Evolutionary conservation across 306 rosid genomes (phyloP).

Genomic region (Prinsepia uniflora): DNA sequence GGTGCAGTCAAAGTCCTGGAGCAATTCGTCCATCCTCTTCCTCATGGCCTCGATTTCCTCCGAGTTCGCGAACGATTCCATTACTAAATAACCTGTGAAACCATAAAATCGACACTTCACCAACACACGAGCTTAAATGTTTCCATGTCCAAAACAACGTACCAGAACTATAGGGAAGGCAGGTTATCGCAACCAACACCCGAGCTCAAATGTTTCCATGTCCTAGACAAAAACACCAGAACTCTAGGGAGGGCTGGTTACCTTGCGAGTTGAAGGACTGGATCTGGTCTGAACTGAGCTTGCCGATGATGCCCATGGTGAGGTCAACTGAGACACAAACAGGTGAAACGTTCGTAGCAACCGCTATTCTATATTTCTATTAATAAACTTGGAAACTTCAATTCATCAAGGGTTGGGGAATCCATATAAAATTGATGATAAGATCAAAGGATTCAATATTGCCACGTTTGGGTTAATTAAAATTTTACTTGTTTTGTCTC

Average conservation of each 20-base stretch:
- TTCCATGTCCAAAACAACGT: not conserved
- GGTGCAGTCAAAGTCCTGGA: slow-evolving; percentile 64
- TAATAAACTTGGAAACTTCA: not conserved
- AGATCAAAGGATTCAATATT: too few relatives aligned
- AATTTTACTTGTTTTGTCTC: not conserved
- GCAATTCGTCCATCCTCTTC: slow-evolving; percentile 71
- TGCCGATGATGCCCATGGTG: slow-evolving; percentile 45
- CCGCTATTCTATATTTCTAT: too few relatives aligned
- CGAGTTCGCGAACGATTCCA: slow-evolving; percentile 61
- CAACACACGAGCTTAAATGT: not conserved
- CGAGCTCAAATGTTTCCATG: not conserved
- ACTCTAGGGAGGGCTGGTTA: slow-evolving; percentile 2
- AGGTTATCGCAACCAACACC: not conserved
- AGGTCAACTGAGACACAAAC: not conserved
- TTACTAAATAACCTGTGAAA: slow-evolving; percentile 62
- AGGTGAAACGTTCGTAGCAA: slow-evolving; percentile 5
- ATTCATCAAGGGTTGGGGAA: not conserved
- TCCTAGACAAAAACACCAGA: not conserved
- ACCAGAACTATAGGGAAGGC: too few relatives aligned
- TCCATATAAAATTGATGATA: too few relatives aligned
- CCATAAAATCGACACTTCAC: not conserved
- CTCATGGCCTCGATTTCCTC: slow-evolving; percentile 64
- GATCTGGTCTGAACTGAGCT: slow-evolving; percentile 50
- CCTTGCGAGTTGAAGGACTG: slow-evolving; percentile 69
- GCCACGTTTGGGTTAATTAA: too few relatives aligned